Evolutionary conservation across 257 asterid species (phyloP).

Genomic region (Vinca minor): DNA sequence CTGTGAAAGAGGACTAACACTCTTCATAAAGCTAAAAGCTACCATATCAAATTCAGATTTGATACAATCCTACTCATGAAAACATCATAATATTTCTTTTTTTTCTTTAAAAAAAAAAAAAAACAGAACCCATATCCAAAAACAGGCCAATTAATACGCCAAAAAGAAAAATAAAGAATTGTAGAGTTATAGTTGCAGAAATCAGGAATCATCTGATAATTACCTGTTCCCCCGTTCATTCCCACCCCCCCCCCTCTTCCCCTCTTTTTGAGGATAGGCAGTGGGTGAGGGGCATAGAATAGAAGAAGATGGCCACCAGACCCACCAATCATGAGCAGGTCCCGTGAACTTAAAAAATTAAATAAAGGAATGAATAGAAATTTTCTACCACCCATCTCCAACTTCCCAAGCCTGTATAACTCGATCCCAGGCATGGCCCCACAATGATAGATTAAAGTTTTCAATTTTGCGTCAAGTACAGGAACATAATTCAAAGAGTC

Average conservation of each 20-base stretch:
- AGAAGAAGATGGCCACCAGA: not conserved
- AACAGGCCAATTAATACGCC: not conserved
- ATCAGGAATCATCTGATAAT: too few species aligned
- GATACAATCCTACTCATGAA: not conserved
- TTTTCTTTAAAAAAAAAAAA: too few species aligned
- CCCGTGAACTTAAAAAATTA: not conserved
- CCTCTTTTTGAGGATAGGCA: too few species aligned
- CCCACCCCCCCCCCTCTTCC: too few species aligned
- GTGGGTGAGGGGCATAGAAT: not conserved
- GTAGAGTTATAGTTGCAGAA: too few species aligned
- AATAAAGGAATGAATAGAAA: not conserved
- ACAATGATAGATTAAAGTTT: not conserved
- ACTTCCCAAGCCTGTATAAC: not conserved
- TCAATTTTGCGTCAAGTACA: not conserved
- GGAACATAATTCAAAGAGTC: not conserved
- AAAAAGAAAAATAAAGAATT: not conserved
- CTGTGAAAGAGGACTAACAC: not conserved
- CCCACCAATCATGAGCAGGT: not conserved
- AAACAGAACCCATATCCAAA: not conserved
- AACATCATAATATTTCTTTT: too few species aligned
- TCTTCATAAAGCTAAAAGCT: not conserved
- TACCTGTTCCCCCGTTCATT: too few species aligned
- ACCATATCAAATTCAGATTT: too few species aligned
- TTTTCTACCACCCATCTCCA: not conserved
- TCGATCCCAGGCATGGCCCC: not conserved